Percentiles rank a stretch among this genome's conserved stretches.
Evolutionary conservation across 805 yeast species (phyloP).

Genomic region (Teunomyces aglyptinius): DNA sequence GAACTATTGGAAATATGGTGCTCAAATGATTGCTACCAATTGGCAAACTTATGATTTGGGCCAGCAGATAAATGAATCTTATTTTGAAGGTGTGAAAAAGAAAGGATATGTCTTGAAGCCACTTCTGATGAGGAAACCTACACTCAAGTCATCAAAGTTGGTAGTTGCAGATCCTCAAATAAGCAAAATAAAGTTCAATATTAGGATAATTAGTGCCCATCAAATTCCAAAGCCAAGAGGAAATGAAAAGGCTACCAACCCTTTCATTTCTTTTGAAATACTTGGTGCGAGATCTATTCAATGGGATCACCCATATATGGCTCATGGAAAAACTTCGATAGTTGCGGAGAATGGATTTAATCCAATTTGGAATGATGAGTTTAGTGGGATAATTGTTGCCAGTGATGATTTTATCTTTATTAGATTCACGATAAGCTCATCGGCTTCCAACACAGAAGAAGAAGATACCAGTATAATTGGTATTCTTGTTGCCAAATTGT

Average conservation of each 20-base stretch:
- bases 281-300: constrained; percentile 40
- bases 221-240: constrained; percentile 72
- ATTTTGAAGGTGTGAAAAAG: constrained; percentile 60
- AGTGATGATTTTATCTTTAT: constrained; percentile 53
- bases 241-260: constrained; percentile 49
- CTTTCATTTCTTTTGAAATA: constrained; percentile 61
- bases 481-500: constrained; percentile 55
- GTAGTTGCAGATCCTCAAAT: neutral
- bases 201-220: constrained; percentile 73
- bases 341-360: constrained; percentile 77
- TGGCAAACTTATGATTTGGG: constrained; percentile 94
- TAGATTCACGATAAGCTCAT: constrained; percentile 30
- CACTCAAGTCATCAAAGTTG: constrained; percentile 15
- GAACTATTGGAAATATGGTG: constrained; percentile 78
- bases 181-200: constrained; percentile 13
- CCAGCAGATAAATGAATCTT: constrained; percentile 81
- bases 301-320: constrained; percentile 19
- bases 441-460: constrained; percentile 13
- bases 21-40: constrained; percentile 93
- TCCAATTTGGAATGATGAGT: constrained; percentile 72
- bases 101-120: constrained; percentile 86
- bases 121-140: constrained; percentile 34
- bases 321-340: constrained; percentile 12
- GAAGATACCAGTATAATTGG: constrained; percentile 45
- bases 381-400: constrained; percentile 42